Conservation (phyloP, 2,329 filamentous ascomycete genomes). For the Tolypocladium album region DNA sequence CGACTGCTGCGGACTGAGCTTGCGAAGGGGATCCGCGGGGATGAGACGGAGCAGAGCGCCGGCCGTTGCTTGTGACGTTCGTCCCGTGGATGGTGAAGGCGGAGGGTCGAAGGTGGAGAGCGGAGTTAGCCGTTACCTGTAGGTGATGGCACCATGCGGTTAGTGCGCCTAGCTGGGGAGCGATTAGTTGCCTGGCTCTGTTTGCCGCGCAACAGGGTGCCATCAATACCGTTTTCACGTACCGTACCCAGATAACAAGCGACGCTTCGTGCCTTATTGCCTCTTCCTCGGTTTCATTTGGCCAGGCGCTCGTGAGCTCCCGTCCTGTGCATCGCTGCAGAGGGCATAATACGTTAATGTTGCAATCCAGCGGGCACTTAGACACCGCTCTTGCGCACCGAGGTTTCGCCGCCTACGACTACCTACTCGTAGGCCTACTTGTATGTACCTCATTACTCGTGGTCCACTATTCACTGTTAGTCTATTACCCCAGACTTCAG, state of each 20-base stretch:
- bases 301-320: not conserved
- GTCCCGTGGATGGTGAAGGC: not conserved
- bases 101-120: not conserved
- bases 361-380: not conserved
- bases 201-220: not conserved
- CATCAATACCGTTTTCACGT: not conserved
- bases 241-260: not conserved
- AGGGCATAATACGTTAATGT: not conserved
- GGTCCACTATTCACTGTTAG: not conserved
- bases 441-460: not conserved
- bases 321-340: not conserved
- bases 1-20: not conserved
- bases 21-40: not conserved
- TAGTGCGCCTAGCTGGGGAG: no score
- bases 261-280: not conserved
- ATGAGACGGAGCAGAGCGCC: not conserved
- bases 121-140: not conserved
- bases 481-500: not conserved
- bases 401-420: not conserved
- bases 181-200: no score
- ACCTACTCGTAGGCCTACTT: no score
- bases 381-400: not conserved
- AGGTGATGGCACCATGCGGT: not conserved
- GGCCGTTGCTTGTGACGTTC: not conserved
- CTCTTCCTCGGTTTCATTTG: not conserved